phyloP scores from a whole-genome alignment of 2,329 filamentous ascomycete genomes.

The Aspergillus neoniger region DNA sequence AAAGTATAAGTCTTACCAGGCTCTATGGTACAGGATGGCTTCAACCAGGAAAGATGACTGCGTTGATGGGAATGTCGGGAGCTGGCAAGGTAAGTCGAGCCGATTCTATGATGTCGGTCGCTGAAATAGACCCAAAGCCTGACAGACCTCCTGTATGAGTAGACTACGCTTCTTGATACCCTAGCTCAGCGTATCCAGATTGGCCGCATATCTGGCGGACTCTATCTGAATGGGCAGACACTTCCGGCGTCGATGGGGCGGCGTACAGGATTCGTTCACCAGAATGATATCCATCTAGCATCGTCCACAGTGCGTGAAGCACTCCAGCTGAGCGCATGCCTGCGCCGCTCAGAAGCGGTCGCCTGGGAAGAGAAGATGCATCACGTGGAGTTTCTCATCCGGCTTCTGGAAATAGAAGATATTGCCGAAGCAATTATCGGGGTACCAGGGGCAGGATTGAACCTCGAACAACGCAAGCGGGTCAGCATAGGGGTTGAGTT shows the following conservation, averaged over 20 bases:
- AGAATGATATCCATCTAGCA: constrained; percentile 62
- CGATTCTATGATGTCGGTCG: too few relatives aligned
- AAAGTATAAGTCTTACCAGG: too few relatives aligned
- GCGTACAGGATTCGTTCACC: constrained; percentile 55
- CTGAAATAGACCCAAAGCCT: too few relatives aligned
- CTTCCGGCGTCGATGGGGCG: constrained; percentile 53
- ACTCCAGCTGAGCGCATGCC: constrained; percentile 61
- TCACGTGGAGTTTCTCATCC: constrained; percentile 64
- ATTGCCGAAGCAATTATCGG: constrained; percentile 66
- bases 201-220: background rate
- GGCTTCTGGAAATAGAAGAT: constrained; percentile 64
- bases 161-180: constrained; percentile 40
- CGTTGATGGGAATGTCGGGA: constrained; percentile 53
- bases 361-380: constrained; percentile 61
- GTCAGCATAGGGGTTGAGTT: constrained; percentile 31
- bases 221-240: background rate
- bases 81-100: constrained; percentile 58
- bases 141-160: too few relatives aligned
- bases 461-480: constrained; percentile 47
- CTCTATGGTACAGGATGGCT: too few relatives aligned
- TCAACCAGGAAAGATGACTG: constrained; percentile 35
- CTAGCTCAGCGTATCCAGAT: constrained; percentile 8
- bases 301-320: constrained; percentile 63
- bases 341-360: constrained; percentile 59
- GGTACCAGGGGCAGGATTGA: constrained; percentile 57